These are phyloP conservation scores for Mycena albidolilacea DNA, from an alignment of 768 basidiomycete species.

Conservation along the genomic window DNA sequence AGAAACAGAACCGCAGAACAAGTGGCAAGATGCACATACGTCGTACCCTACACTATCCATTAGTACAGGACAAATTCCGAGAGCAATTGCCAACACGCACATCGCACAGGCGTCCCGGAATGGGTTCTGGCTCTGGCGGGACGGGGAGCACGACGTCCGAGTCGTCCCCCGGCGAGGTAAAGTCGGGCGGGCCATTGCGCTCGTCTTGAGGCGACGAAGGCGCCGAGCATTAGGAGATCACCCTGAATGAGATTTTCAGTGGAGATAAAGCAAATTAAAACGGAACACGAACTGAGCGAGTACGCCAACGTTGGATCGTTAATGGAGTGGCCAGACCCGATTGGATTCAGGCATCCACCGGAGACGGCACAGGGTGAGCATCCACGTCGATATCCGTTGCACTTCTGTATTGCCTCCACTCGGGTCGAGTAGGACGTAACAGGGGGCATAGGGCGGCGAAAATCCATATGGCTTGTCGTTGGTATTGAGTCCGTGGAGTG, in stretches of 20 bases:
- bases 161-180: slow-evolving; percentile 63
- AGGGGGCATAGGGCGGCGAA: slow-evolving; percentile 23
- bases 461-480: slow-evolving; percentile 46
- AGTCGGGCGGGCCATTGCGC: slow-evolving; percentile 48
- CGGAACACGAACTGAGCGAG: too few relatives aligned
- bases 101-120: slow-evolving; percentile 85
- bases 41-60: slow-evolving; percentile 76
- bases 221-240: too few relatives aligned
- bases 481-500: slow-evolving; percentile 47
- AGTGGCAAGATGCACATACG: slow-evolving; percentile 63
- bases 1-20: background rate
- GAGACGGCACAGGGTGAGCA: too few relatives aligned
- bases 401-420: slow-evolving; percentile 18
- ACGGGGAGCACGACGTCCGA: slow-evolving; percentile 69
- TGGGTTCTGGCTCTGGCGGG: slow-evolving; percentile 72
- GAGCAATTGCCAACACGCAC: slow-evolving; percentile 62
- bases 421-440: slow-evolving; percentile 52
- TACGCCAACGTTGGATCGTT: too few relatives aligned
- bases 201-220: background rate
- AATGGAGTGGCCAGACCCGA: too few relatives aligned
- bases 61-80: background rate
- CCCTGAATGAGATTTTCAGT: too few relatives aligned
- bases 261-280: too few relatives aligned
- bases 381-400: too few relatives aligned
- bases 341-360: too few relatives aligned